phyloP scores from a whole-genome alignment of 306 rosid species.

The Trifolium subterraneum region DNA sequence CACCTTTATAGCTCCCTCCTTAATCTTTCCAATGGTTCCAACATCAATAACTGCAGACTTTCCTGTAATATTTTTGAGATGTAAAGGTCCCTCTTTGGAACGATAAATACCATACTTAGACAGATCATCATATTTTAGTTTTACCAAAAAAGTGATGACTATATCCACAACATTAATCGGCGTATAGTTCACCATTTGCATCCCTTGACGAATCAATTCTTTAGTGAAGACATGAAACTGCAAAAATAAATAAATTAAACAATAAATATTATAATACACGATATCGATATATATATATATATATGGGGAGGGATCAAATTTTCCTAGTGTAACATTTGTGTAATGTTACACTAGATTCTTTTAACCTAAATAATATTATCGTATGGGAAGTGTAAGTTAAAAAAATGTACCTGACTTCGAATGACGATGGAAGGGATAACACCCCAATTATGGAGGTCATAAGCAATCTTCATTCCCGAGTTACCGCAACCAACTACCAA shows the following conservation, averaged over 20 bases:
- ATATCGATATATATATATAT: too few species aligned
- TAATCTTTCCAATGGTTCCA: conserved; percentile 57
- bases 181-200: conserved; percentile 41
- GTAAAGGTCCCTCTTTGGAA: conserved; percentile 56
- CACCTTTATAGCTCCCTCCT: conserved; percentile 52
- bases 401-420: conserved; percentile 52
- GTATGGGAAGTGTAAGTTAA: neutral
- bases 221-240: conserved; percentile 56
- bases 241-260: neutral
- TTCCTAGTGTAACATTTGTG: too few species aligned
- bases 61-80: conserved; percentile 43
- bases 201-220: conserved; percentile 46
- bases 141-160: neutral
- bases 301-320: too few species aligned
- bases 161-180: conserved; percentile 45
- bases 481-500: too few species aligned
- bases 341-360: too few species aligned
- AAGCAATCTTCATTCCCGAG: conserved; percentile 71
- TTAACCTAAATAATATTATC: neutral
- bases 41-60: conserved; percentile 57
- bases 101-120: conserved; percentile 46
- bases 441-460: conserved; percentile 31
- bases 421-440: conserved; percentile 37
- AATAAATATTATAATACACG: neutral
- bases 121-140: conserved; percentile 43